Base-by-base conservation (phyloP, 164 flowering plant species). In the Chimonanthus praecox region DNA sequence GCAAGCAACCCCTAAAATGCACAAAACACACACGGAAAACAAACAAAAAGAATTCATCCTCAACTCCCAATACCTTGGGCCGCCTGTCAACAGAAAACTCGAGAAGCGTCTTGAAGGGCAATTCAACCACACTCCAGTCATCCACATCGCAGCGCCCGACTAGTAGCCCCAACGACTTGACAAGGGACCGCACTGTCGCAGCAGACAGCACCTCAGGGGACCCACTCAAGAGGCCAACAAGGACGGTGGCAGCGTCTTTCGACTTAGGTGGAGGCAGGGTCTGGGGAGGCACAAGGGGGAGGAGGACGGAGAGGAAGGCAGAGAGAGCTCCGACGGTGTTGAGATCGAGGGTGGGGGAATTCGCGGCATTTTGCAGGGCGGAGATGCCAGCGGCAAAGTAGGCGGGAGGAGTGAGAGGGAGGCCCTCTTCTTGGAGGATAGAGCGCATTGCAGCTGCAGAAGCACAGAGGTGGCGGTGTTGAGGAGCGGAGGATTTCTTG, bases 391-490 rank as follows among this genome's bases (percentile, higher is more conserved):
- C 92, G 49, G 94, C 96, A 77, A 92, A 95, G 85, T 91, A 95
- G 4, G 99, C 84, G 4, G 84, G 69, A 0, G 98, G 91, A 11
- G 87, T 79, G 18, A 87, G 84, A 7, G 96, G 93, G n/a, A 92
- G 85, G 10, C 84, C 82, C 75, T 89, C 89, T 64, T 90, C 78
- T 11, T 74, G 70, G 65, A 92, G 85, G 60, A 92, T 83, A 44
- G 94, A 80, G 70, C 88, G 91, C 77, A 89, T 82, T 76, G 98
- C 96, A 73, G 88, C 89, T 62, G 98, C 93, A 69, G 97, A 84
- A 67, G 98, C 99, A 79, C 88, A 78, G 71, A 95, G 96, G 78
- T 95, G 98, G 78, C 90, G 90, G 86, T 95, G 99, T 71, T 92
- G 99, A 5, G 87, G 75, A 20, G 99, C 92, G n/a, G 91, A 74